Conservation (phyloP, 2,329 filamentous ascomycete species). For the Paecilomyces sp. region DNA sequence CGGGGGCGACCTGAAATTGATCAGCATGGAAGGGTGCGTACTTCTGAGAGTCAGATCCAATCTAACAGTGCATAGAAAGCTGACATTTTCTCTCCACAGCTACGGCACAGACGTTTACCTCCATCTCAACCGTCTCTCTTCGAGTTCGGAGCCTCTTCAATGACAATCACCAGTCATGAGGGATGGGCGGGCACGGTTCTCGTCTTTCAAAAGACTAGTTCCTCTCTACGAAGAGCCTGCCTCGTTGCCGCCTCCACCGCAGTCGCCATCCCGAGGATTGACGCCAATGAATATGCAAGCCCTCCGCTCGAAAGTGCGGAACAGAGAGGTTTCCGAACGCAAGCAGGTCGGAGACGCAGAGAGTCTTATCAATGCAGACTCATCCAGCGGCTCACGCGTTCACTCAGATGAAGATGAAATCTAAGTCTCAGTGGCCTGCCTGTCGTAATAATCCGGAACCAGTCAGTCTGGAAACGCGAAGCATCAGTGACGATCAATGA, state of each 20-base stretch:
- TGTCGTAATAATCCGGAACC: background rate
- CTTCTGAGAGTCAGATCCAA: constrained; percentile 6
- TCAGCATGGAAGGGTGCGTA: constrained; percentile 96
- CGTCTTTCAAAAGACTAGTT: constrained; percentile 33
- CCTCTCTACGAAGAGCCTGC: constrained; percentile 28
- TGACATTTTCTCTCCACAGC: constrained; percentile 41
- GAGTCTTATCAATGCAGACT: constrained; percentile 58
- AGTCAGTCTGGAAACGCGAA: background rate
- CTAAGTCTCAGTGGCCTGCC: background rate
- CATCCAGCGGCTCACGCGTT: background rate
- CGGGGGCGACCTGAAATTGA: constrained; percentile 91
- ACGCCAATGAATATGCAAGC: constrained; percentile 46
- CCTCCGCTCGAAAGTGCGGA: constrained; percentile 64
- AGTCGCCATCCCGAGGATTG: constrained; percentile 43
- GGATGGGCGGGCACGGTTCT: constrained; percentile 51
- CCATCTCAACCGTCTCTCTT: constrained; percentile 90
- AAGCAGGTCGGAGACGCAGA: constrained; percentile 87
- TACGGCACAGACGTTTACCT: constrained; percentile 99
- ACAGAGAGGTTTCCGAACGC: constrained; percentile 71
- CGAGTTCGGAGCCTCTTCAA: constrained; percentile 92
- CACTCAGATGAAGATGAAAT: background rate
- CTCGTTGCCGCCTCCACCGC: constrained; percentile 26
- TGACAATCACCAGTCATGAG: constrained; percentile 86
- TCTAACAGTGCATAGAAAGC: constrained; percentile 5
- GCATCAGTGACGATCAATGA: background rate